Evolutionary conservation across 2,329 filamentous ascomycete species (phyloP).

Genomic region (Orbilia oligospora): DNA sequence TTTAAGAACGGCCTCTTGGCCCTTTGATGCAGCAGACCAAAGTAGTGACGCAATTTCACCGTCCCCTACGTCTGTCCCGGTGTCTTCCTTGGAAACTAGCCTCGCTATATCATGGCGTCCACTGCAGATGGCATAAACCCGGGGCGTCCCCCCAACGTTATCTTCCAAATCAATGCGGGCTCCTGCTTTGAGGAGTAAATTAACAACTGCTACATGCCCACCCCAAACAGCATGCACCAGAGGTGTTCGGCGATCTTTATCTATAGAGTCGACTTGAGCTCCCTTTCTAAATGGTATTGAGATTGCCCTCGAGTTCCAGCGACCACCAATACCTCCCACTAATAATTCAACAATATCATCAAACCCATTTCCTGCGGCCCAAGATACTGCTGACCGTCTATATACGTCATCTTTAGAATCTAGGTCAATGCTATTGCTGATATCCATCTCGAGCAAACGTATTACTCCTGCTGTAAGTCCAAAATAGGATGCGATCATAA

Average conservation of each 20-base stretch:
- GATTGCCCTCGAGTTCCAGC: constrained; percentile 3
- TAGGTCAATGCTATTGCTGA: neutral
- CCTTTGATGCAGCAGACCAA: neutral
- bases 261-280: constrained; percentile 10
- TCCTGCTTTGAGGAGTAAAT: neutral
- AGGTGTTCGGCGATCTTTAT: constrained; percentile 14
- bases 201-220: neutral
- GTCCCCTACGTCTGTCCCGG: too few species aligned
- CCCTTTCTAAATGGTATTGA: constrained; percentile 4
- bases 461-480: neutral
- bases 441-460: neutral
- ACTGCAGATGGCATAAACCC: constrained; percentile 23
- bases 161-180: neutral
- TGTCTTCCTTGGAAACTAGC: too few species aligned
- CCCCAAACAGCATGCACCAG: constrained; percentile 11
- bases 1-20: neutral
- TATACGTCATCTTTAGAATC: constrained; percentile 9
- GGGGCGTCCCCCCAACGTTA: constrained; percentile 12
- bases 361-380: constrained; percentile 39
- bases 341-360: neutral
- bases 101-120: neutral
- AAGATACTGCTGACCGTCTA: constrained; percentile 18
- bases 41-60: neutral
- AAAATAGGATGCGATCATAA: constrained; percentile 23
- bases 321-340: constrained; percentile 3